Percentiles rank a stretch among this genome's conserved stretches.
Conservation (phyloP, 2,329 filamentous ascomycete species). For the Colletotrichum paranaense region DNA sequence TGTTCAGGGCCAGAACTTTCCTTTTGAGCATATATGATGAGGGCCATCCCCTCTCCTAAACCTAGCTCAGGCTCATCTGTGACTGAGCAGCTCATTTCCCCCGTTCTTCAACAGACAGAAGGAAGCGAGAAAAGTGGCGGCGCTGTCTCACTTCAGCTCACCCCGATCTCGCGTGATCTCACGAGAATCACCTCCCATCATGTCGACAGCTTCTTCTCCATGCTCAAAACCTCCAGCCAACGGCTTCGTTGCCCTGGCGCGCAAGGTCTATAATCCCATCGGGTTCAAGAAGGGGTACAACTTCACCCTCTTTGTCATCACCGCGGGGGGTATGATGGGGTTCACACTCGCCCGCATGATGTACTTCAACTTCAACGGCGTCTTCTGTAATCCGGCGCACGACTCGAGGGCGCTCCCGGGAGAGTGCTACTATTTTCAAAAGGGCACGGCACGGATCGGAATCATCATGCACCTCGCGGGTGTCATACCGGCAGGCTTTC, state of each 20-base stretch:
- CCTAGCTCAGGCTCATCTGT: background rate
- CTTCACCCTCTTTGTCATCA: conserved; percentile 64
- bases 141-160: conserved; percentile 15
- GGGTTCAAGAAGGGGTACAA: conserved; percentile 70
- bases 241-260: conserved; percentile 36
- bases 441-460: conserved; percentile 46
- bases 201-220: conserved; percentile 9
- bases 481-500: conserved; percentile 57
- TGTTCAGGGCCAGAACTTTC: background rate
- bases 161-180: background rate
- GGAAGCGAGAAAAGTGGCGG: conserved; percentile 1
- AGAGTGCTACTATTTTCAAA: conserved; percentile 52
- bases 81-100: background rate
- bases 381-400: conserved; percentile 45
- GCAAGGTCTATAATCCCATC: conserved; percentile 54
- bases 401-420: conserved; percentile 42
- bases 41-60: background rate
- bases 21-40: background rate
- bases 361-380: conserved; percentile 57
- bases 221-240: conserved; percentile 31
- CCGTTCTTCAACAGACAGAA: conserved; percentile 24
- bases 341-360: conserved; percentile 61
- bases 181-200: background rate
- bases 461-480: conserved; percentile 58
- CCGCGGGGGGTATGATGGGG: conserved; percentile 56